Evolutionary conservation across 1,284 basidiomycete genomes (phyloP).

Genomic region (Microbotryum saponariae): DNA sequence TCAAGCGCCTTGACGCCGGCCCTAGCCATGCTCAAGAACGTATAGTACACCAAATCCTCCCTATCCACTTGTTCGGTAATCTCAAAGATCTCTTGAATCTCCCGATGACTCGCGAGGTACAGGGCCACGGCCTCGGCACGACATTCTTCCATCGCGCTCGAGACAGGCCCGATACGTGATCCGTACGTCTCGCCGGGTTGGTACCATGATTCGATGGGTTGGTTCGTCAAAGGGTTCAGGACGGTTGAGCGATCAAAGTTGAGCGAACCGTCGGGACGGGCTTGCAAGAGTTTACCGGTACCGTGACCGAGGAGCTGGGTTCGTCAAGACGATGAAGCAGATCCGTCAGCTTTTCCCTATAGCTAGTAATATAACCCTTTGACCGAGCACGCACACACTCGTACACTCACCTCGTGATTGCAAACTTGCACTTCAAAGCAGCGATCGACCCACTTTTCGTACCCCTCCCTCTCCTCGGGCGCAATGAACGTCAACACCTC

Average conservation of each 20-base stretch:
- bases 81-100: slow-evolving; percentile 71
- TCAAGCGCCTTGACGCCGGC: slow-evolving; percentile 65
- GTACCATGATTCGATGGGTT: slow-evolving; percentile 71
- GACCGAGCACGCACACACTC: slow-evolving; percentile 49
- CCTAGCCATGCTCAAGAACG: slow-evolving; percentile 70
- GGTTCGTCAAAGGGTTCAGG: slow-evolving; percentile 74
- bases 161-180: slow-evolving; percentile 70
- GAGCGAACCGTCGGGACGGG: slow-evolving; percentile 60
- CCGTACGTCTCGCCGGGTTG: slow-evolving; percentile 52
- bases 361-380: too few relatives aligned
- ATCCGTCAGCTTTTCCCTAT: too few relatives aligned
- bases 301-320: slow-evolving; percentile 30
- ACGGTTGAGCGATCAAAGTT: slow-evolving; percentile 69
- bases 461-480: slow-evolving; percentile 59
- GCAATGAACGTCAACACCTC: slow-evolving; percentile 72
- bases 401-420: slow-evolving; percentile 59
- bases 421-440: slow-evolving; percentile 78
- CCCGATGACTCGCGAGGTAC: slow-evolving; percentile 59
- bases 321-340: background rate
- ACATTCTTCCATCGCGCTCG: slow-evolving; percentile 79
- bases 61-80: slow-evolving; percentile 59
- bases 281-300: slow-evolving; percentile 69
- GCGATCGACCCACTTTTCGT: slow-evolving; percentile 63
- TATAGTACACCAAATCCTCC: slow-evolving; percentile 68
- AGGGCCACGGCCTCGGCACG: slow-evolving; percentile 73